Percentiles rank a stretch among this genome's conserved stretches.
Evolutionary conservation across 2,329 filamentous ascomycete species (phyloP).

Genomic region (Corynespora cassiicola): DNA sequence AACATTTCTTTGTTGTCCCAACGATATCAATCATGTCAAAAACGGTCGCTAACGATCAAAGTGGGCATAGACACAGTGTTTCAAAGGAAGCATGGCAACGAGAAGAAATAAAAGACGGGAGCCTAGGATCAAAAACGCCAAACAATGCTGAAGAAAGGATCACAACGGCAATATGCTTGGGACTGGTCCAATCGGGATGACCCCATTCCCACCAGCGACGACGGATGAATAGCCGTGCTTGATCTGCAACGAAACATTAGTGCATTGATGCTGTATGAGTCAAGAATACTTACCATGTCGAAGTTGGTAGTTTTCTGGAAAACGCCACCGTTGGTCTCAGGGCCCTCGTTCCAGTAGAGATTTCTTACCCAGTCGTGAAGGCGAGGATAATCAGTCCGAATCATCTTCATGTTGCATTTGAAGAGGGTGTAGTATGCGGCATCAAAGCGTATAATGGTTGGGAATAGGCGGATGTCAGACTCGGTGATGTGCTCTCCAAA

Average conservation of each 20-base stretch:
- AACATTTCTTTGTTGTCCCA: too few species aligned
- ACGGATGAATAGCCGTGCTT: slow-evolving; percentile 36
- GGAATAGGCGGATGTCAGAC: slow-evolving; percentile 56
- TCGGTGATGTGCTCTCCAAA: slow-evolving; percentile 68
- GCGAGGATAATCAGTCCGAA: slow-evolving; percentile 80
- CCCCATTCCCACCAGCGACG: slow-evolving; percentile 24
- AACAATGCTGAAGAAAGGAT: too few species aligned
- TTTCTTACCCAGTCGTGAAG: slow-evolving; percentile 81
- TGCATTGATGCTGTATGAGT: background rate
- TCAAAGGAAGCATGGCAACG: too few species aligned
- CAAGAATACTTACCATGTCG: slow-evolving; percentile 21
- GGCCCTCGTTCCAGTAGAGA: slow-evolving; percentile 75
- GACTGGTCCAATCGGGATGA: slow-evolving; percentile 23
- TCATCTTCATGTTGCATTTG: slow-evolving; percentile 84
- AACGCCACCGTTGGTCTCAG: slow-evolving; percentile 30
- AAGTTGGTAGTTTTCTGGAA: slow-evolving; percentile 39
- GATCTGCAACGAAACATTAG: slow-evolving; percentile 24
- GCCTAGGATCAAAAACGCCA: too few species aligned
- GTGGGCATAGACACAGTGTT: too few species aligned
- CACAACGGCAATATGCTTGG: slow-evolving; percentile 22
- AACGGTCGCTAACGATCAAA: too few species aligned
- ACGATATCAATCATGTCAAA: too few species aligned
- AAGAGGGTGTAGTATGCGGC: slow-evolving; percentile 62
- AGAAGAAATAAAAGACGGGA: too few species aligned
- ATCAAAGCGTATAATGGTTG: slow-evolving; percentile 67